These are phyloP conservation scores for Aegilops bicornis DNA, from an alignment of 176 grass and related monocot species.

Conservation along the genomic window DNA sequence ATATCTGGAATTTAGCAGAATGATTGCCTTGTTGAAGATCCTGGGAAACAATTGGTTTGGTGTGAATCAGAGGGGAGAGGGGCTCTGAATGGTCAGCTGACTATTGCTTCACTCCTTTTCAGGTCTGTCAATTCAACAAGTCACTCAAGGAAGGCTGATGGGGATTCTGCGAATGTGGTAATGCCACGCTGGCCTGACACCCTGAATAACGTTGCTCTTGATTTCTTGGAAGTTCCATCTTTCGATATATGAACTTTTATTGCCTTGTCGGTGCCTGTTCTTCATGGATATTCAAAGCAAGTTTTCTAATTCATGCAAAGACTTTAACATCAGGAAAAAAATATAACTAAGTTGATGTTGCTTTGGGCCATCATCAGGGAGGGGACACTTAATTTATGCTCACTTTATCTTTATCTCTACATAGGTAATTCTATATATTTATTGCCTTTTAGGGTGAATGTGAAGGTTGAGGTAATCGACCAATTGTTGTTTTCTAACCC, in stretches of 20 bases:
- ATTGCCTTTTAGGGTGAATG: background rate
- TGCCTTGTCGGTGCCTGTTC: background rate
- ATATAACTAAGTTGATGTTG: background rate
- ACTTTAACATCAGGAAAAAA: background rate
- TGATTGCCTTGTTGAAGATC: background rate
- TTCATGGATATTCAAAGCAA: background rate
- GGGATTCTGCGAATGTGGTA: background rate
- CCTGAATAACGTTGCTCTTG: background rate
- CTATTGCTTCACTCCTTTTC: background rate
- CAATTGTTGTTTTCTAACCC: background rate
- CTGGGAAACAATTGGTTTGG: background rate
- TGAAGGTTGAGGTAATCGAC: background rate
- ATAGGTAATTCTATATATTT: background rate
- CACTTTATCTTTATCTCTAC: background rate
- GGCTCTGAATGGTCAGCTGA: slow-evolving; percentile 12
- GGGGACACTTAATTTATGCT: background rate
- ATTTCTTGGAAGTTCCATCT: background rate
- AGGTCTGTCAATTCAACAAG: background rate
- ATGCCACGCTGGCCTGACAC: background rate
- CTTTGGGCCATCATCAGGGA: background rate
- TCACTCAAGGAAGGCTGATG: slow-evolving; percentile 20
- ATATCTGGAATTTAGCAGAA: background rate
- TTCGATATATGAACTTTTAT: background rate
- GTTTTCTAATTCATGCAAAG: background rate
- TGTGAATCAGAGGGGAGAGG: background rate